A percentile compares a stretch with the other conserved stretches of the same genome.
Conservation (phyloP, 352 stramenopile species). For the Globisporangium acanthophoron region DNA sequence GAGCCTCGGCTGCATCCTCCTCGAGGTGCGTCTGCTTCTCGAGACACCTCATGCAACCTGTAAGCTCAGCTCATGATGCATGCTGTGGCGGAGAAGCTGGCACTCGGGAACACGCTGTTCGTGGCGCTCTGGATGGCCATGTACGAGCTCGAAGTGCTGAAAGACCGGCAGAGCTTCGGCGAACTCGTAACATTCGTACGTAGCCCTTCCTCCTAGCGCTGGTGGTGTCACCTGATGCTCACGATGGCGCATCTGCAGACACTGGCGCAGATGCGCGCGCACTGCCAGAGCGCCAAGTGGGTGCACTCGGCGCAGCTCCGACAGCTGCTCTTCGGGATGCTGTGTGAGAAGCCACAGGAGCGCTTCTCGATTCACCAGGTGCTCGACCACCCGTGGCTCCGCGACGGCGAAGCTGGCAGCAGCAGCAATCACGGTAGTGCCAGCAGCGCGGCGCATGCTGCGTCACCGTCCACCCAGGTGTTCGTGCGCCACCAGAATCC, state of each 20-base stretch:
- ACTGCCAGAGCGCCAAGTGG: constrained; percentile 34
- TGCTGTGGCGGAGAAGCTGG: constrained; percentile 28
- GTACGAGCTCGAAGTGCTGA: constrained; percentile 73
- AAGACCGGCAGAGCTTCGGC: constrained; percentile 49
- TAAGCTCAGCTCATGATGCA: no score
- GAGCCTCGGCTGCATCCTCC: constrained; percentile 80
- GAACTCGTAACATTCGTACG: constrained; percentile 23
- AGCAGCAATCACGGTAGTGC: not conserved
- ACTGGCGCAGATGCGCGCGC: constrained; percentile 20
- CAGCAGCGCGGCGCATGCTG: not conserved
- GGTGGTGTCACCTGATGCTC: not conserved
- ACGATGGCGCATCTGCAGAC: not conserved
- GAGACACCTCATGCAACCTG: no score
- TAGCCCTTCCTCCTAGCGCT: not conserved
- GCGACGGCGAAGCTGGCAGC: not conserved
- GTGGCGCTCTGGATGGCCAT: constrained; percentile 82
- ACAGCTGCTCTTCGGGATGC: constrained; percentile 34
- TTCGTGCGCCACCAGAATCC: constrained; percentile 7
- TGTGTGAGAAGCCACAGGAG: constrained; percentile 28
- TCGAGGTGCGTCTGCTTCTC: constrained; percentile 39
- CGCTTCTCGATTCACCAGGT: constrained; percentile 42
- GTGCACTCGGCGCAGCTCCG: constrained; percentile 42
- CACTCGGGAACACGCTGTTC: constrained; percentile 74
- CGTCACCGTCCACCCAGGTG: not conserved
- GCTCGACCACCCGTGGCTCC: constrained; percentile 48